phyloP scores from a whole-genome alignment of 768 basidiomycete genomes.

The Termitomyces titanicus region DNA sequence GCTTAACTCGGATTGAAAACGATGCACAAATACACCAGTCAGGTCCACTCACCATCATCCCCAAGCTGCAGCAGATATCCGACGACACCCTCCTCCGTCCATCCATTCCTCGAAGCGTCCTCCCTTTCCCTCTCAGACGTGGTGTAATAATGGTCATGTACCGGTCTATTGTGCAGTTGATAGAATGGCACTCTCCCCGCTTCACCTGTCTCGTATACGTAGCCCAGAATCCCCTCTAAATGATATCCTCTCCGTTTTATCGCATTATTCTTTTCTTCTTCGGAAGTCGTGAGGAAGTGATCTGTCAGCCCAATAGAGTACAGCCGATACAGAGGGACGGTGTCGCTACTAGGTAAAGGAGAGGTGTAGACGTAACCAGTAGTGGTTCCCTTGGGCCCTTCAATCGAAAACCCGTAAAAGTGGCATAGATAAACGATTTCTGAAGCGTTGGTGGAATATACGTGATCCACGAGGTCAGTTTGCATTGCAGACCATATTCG shows the following conservation, averaged over 20 bases:
- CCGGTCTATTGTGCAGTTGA: slow-evolving; percentile 14
- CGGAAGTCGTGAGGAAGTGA: slow-evolving; percentile 17
- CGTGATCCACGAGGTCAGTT: slow-evolving; percentile 19
- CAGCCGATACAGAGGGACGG: slow-evolving; percentile 18
- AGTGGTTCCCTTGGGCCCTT: slow-evolving; percentile 16
- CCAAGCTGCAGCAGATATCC: slow-evolving; percentile 13
- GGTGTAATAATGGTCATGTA: slow-evolving; percentile 20
- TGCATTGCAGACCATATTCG: slow-evolving; percentile 20
- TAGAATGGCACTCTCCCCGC: slow-evolving; percentile 17
- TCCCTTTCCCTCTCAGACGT: slow-evolving; percentile 17
- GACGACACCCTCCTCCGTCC: slow-evolving; percentile 15
- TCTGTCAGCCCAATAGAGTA: slow-evolving; percentile 17
- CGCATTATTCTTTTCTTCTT: slow-evolving; percentile 13
- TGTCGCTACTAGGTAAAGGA: slow-evolving; percentile 7
- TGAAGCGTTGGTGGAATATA: slow-evolving; percentile 18
- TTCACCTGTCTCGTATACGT: slow-evolving; percentile 12
- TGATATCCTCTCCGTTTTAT: slow-evolving; percentile 19
- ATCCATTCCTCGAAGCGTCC: slow-evolving; percentile 21
- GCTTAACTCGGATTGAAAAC: slow-evolving; percentile 3
- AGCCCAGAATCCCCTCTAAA: slow-evolving; percentile 18
- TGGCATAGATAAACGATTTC: slow-evolving; percentile 16
- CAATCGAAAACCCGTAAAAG: slow-evolving; percentile 20
- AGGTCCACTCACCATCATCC: slow-evolving; percentile 8
- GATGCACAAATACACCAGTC: background rate
- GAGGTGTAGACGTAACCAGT: slow-evolving; percentile 16